phyloP scores from a whole-genome alignment of 805 yeast species.

The Starmerella etchellsii region DNA sequence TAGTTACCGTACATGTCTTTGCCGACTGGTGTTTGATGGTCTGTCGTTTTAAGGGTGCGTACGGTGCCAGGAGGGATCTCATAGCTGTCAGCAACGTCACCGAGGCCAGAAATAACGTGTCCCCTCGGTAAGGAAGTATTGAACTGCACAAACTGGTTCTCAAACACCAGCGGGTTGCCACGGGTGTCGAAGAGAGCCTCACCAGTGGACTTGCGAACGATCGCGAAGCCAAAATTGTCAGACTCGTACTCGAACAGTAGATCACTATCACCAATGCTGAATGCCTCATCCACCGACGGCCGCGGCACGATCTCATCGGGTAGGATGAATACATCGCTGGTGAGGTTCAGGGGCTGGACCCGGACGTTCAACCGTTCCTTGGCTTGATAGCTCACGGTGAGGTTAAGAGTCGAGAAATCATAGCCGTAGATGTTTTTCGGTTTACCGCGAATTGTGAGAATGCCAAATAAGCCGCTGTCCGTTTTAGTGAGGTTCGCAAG shows the following conservation, averaged over 20 bases:
- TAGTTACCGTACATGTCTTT: not conserved
- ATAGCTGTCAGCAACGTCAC: not conserved
- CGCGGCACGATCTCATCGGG: not conserved
- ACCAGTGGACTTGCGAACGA: not conserved
- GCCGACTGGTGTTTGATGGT: not conserved
- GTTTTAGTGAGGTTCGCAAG: not conserved
- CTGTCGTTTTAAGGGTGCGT: not conserved
- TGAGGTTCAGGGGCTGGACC: not conserved
- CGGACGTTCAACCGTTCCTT: conserved; percentile 1
- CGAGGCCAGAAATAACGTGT: not conserved
- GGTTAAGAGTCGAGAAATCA: not conserved
- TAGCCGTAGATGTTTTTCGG: not conserved
- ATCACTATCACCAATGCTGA: not conserved
- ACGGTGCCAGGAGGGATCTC: not conserved
- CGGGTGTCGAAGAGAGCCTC: not conserved
- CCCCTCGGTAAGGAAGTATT: not conserved
- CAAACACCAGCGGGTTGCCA: conserved; percentile 1
- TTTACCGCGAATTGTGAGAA: not conserved
- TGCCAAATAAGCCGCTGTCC: not conserved
- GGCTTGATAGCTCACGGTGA: conserved; percentile 1
- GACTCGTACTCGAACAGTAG: not conserved
- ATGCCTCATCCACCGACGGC: not conserved
- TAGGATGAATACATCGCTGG: not conserved
- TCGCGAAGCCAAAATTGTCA: not conserved
- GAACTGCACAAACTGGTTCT: conserved; percentile 2